phyloP scores from a whole-genome alignment of 192 early-diverging fungal species.

The Ambispora gerdemannii region DNA sequence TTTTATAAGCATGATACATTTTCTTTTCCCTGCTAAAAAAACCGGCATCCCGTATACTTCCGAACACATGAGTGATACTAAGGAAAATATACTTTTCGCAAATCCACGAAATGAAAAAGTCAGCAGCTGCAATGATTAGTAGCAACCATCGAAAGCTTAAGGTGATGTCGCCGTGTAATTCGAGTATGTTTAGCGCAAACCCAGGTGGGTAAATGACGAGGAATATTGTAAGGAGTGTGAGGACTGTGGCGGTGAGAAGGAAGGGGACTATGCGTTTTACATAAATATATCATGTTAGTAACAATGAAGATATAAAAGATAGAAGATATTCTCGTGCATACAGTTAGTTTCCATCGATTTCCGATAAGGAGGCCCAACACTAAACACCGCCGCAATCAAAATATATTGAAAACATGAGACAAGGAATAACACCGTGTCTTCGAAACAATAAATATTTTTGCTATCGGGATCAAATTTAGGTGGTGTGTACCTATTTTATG shows the following conservation, averaged over 20 bases:
- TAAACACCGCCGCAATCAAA: slow-evolving; percentile 84
- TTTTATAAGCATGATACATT: slow-evolving; percentile 31
- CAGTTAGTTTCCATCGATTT: slow-evolving; percentile 84
- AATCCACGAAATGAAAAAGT: slow-evolving; percentile 51
- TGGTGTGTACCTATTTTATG: slow-evolving; percentile 51
- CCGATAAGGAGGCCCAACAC: slow-evolving; percentile 94
- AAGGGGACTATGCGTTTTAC: slow-evolving; percentile 54
- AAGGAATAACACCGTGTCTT: slow-evolving; percentile 91
- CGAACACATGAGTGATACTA: slow-evolving; percentile 34
- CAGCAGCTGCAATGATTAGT: slow-evolving; percentile 54
- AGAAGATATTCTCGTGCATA: slow-evolving; percentile 38
- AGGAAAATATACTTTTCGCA: slow-evolving; percentile 50
- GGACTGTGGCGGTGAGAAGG: slow-evolving; percentile 55
- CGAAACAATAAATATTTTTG: slow-evolving; percentile 71
- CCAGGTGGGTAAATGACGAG: slow-evolving; percentile 54
- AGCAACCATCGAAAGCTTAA: slow-evolving; percentile 57
- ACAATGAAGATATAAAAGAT: not conserved
- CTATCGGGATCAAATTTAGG: slow-evolving; percentile 61
- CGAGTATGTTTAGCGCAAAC: slow-evolving; percentile 55
- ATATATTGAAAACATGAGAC: slow-evolving; percentile 93
- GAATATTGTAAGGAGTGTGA: slow-evolving; percentile 48
- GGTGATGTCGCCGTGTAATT: slow-evolving; percentile 65
- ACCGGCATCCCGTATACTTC: slow-evolving; percentile 4
- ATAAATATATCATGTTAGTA: slow-evolving; percentile 30
- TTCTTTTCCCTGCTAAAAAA: slow-evolving; percentile 18